Percentiles rank a stretch among this genome's conserved stretches.
Evolutionary conservation across 2,329 filamentous ascomycete genomes (phyloP).

Genomic region (Calonectria montana): DNA sequence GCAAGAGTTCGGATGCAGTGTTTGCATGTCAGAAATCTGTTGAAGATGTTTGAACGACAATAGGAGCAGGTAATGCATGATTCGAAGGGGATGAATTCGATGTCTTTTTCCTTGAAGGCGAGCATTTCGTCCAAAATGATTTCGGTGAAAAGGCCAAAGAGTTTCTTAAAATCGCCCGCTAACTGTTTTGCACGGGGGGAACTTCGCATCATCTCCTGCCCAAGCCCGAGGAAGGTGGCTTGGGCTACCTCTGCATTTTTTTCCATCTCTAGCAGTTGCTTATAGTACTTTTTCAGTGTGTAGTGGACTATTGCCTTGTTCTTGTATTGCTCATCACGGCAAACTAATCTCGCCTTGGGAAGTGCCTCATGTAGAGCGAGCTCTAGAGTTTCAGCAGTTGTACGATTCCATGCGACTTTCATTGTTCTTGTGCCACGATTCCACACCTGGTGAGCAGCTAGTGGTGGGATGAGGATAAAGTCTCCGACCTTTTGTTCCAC

Average conservation of each 20-base stretch:
- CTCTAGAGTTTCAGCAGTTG: conserved; percentile 89
- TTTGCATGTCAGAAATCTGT: conserved; percentile 93
- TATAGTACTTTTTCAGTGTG: conserved; percentile 82
- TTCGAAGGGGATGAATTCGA: conserved; percentile 85
- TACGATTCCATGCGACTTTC: conserved; percentile 98
- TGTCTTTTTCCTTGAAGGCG: conserved; percentile 73
- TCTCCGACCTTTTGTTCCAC: conserved; percentile 92
- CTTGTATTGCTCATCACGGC: conserved; percentile 98
- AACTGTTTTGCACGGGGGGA: conserved; percentile 72
- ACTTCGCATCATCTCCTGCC: conserved; percentile 56
- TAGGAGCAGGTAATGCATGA: conserved; percentile 96
- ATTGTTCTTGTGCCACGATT: conserved; percentile 95
- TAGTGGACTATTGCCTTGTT: conserved; percentile 97
- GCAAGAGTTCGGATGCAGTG: conserved; percentile 77
- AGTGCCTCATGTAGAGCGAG: conserved; percentile 88
- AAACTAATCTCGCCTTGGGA: conserved; percentile 89
- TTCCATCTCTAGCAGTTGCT: conserved; percentile 67
- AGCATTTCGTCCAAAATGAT: conserved; percentile 91
- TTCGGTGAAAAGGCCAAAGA: conserved; percentile 82
- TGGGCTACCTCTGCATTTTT: conserved; percentile 58
- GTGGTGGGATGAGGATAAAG: conserved; percentile 90
- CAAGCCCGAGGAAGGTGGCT: conserved; percentile 60
- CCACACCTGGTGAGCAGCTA: conserved; percentile 98
- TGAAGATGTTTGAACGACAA: conserved; percentile 96
- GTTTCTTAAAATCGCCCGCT: conserved; percentile 82